These are phyloP conservation scores for Xylaria telfairii DNA, from an alignment of 495 filamentous ascomycete species.

Conservation along the genomic window DNA sequence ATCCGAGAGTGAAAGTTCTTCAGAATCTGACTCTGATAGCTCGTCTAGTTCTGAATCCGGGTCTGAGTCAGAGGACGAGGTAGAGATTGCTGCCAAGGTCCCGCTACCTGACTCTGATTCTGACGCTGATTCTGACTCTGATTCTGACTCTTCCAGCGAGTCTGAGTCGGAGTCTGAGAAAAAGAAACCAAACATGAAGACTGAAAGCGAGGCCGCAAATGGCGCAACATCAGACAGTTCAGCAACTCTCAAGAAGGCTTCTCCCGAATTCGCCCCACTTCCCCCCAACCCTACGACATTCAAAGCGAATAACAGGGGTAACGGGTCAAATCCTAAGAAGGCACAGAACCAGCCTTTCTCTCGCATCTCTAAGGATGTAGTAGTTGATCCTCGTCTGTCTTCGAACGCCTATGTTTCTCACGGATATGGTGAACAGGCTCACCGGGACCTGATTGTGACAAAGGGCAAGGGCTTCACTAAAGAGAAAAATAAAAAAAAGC, in stretches of 20 bases:
- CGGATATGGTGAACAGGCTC: conserved; percentile 87
- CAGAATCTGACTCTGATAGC: conserved; percentile 53
- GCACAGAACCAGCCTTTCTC: conserved; percentile 67
- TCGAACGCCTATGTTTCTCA: conserved; percentile 81
- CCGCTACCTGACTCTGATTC: conserved; percentile 49
- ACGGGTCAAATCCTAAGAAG: conserved; percentile 47
- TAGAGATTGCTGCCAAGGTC: conserved; percentile 60
- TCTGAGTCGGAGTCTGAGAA: conserved; percentile 47
- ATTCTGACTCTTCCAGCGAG: conserved; percentile 43
- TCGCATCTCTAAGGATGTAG: conserved; percentile 62
- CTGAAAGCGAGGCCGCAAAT: conserved; percentile 22
- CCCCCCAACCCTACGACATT: conserved; percentile 54
- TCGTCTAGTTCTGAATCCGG: conserved; percentile 50
- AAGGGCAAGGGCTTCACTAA: conserved; percentile 98
- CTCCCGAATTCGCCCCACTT: conserved; percentile 47
- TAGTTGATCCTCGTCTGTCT: conserved; percentile 63
- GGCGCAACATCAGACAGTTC: conserved; percentile 44
- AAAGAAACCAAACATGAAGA: conserved; percentile 35
- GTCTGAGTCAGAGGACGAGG: conserved; percentile 40
- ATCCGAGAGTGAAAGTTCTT: conserved; percentile 41
- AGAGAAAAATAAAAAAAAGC: conserved; percentile 98
- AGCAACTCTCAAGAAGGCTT: conserved; percentile 49
- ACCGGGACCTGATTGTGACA: conserved; percentile 84
- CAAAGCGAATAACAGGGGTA: conserved; percentile 55
- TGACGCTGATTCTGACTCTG: conserved; percentile 45